Percentiles rank a stretch among this genome's conserved stretches.
These are phyloP conservation scores for Pseudozyma sp. DNA, from an alignment of 1,284 basidiomycete species.

Conservation along the genomic window DNA sequence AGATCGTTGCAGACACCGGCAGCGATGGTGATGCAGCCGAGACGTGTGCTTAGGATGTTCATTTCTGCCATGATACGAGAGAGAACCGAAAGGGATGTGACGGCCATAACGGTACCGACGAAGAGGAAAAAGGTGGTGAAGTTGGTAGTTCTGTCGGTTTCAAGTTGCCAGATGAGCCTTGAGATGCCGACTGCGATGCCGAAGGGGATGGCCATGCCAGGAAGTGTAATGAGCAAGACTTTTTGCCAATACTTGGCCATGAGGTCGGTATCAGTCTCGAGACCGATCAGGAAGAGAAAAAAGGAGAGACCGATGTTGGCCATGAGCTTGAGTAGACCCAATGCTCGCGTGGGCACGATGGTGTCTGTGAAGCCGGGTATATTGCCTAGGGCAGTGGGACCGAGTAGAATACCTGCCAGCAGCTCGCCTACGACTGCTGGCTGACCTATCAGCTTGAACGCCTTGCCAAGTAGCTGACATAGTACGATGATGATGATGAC, in stretches of 20 bases:
- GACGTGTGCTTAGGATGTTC: slow-evolving; percentile 50
- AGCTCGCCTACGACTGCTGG: slow-evolving; percentile 55
- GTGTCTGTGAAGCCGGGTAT: slow-evolving; percentile 52
- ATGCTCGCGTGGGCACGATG: slow-evolving; percentile 38
- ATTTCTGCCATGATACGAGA: slow-evolving; percentile 57
- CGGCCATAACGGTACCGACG: slow-evolving; percentile 60
- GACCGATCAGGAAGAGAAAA: slow-evolving; percentile 58
- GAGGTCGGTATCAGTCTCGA: slow-evolving; percentile 59
- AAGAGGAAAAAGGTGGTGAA: slow-evolving; percentile 62
- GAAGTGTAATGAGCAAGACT: slow-evolving; percentile 52
- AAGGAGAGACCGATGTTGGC: slow-evolving; percentile 48
- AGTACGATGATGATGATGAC: slow-evolving; percentile 53
- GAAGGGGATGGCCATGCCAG: slow-evolving; percentile 59
- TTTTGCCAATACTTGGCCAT: slow-evolving; percentile 56
- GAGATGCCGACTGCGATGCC: slow-evolving; percentile 56
- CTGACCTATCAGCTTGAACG: slow-evolving; percentile 47
- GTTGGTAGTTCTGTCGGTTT: slow-evolving; percentile 45
- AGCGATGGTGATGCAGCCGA: slow-evolving; percentile 55
- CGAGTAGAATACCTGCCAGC: slow-evolving; percentile 51
- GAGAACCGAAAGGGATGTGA: slow-evolving; percentile 52
- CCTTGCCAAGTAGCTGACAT: slow-evolving; percentile 44
- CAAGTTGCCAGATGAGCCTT: slow-evolving; percentile 45
- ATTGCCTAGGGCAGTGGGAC: slow-evolving; percentile 52
- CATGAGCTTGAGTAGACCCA: slow-evolving; percentile 49
- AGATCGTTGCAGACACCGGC: slow-evolving; percentile 55